phyloP scores from a whole-genome alignment of 352 stramenopile genomes.

The Phytophthora pluvialis region DNA sequence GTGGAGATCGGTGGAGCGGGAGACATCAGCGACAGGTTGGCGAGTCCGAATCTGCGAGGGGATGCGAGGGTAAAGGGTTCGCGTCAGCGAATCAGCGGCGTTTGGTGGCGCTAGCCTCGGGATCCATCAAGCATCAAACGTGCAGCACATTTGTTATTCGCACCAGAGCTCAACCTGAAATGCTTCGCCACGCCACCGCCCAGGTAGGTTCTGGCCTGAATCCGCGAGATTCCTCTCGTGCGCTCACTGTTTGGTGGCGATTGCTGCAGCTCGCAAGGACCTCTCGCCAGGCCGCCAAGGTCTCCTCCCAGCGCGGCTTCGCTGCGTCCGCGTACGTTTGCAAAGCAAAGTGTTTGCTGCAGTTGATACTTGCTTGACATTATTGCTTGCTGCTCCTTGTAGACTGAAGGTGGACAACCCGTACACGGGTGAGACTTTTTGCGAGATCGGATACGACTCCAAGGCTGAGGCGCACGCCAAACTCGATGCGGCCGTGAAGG shows the following conservation, averaged over 20 bases:
- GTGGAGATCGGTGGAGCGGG: conserved; percentile 23
- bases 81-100: conserved; percentile 17
- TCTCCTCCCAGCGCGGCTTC: conserved; percentile 37
- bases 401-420: conserved; percentile 79
- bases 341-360: neutral
- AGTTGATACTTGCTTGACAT: neutral
- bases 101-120: conserved; percentile 32
- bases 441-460: conserved; percentile 68
- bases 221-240: neutral
- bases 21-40: conserved; percentile 16
- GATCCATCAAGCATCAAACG: neutral
- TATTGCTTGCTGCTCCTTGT: neutral
- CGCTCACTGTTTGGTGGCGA: neutral
- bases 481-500: conserved; percentile 58
- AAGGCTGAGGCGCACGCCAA: conserved; percentile 60
- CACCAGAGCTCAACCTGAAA: conserved; percentile 13
- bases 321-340: conserved; percentile 42
- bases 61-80: conserved; percentile 19
- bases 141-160: conserved; percentile 25
- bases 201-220: conserved; percentile 18
- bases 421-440: conserved; percentile 73
- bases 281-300: conserved; percentile 21
- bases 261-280: conserved; percentile 24
- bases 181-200: conserved; percentile 32
- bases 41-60: conserved; percentile 3